phyloP scores from a whole-genome alignment of 108 stramenopile genomes.

The Schizochytrium sp. region DNA sequence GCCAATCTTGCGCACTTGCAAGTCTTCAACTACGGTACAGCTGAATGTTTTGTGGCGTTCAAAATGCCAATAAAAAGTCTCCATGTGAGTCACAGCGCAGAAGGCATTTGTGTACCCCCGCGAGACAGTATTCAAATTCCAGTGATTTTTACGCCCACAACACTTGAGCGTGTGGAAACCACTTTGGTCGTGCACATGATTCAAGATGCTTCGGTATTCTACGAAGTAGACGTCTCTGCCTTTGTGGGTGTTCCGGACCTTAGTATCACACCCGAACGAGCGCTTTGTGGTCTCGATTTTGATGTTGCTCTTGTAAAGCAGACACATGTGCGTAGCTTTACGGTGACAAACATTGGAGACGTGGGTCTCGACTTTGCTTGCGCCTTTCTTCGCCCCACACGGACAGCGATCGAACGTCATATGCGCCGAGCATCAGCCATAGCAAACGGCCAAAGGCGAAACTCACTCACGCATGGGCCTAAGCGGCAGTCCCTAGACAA shows the following conservation, averaged over 20 bases:
- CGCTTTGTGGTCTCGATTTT: neutral
- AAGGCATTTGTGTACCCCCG: neutral
- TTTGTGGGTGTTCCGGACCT: neutral
- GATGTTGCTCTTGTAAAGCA: neutral
- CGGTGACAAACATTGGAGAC: slow-evolving; percentile 14
- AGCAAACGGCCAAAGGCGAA: neutral
- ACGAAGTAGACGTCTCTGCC: neutral
- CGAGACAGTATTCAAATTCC: neutral
- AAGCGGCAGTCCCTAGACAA: neutral
- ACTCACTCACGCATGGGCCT: neutral
- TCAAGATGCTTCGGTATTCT: neutral
- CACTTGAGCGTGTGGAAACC: neutral
- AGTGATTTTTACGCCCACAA: neutral
- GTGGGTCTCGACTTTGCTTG: neutral
- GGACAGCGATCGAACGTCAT: neutral
- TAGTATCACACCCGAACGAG: neutral
- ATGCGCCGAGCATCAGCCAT: neutral
- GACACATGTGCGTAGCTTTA: neutral
- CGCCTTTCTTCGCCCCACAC: neutral
- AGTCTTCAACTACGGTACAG: neutral
- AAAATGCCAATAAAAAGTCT: neutral
- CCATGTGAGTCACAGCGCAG: neutral
- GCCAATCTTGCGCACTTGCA: neutral
- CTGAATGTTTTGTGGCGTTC: neutral
- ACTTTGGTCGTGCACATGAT: neutral